Evolutionary conservation across 2,329 filamentous ascomycete species (phyloP), one percentile per base, ranked within the genome.

Genomic region (Aspergillus vadensis): DNA sequence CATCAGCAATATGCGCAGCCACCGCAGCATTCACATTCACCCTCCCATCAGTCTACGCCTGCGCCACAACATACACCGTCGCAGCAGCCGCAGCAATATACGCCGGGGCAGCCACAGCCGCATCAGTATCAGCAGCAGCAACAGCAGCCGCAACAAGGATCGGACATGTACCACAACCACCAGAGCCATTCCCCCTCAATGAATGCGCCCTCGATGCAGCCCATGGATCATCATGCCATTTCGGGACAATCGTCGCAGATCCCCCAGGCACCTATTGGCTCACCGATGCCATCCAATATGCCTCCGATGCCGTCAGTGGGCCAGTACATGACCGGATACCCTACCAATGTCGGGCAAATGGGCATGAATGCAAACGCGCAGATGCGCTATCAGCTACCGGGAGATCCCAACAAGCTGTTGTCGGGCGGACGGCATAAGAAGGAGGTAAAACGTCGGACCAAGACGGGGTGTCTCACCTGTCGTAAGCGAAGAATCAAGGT

Each of bases 381-480:
- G 63, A 84, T 83, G 78, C 85, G 64, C 77, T 85, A 72, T 74
- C 80, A 75, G 77, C 81, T 77, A 66, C 82, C 74, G 27, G 81
- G 79, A 54, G 76, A 80, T 57, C 75, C 78, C n/a, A 79, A 77
- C 71, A 80, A 83, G 67, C 81, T 86, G 63, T 81, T 88, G 74
- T 85, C 84, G 21, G 84, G 86, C 61, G 85, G 84, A 51, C 81
- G 87, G 69, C 86, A 89, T 74, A 82, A 82, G 76, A 88, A 90
- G 78, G 88, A 91, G 77, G 90, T 91, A 74, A 91, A 91, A 79
- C 83, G 88, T 67, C 82, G 89, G 72, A 91, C 89, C 59, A 90
- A 90, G 78, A 90, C 87, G 1, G 87, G 87, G n/a, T 91, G 88
- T 76, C 73, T 87, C 69, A 87, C 85, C 21, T 87, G 85, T 76